Evolutionary conservation across 2,329 filamentous ascomycete species (phyloP), one percentile per base, ranked within the genome.

Genomic region (Cryphonectria nitschkei): DNA sequence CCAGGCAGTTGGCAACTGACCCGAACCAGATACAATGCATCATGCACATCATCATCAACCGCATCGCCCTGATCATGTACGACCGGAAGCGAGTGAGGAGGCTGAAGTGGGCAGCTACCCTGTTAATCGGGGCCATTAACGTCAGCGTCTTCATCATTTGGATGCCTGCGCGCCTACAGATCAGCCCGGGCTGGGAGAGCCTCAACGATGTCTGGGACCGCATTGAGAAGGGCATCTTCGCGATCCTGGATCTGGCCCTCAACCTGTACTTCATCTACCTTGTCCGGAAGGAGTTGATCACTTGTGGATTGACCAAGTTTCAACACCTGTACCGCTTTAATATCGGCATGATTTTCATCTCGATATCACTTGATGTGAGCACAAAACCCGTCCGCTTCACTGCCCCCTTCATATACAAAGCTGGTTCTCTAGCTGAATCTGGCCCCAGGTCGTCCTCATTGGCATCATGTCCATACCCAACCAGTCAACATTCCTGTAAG

Each of bases 11-110:
- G 26, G 5, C 64, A 32, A 54, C 50, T 37, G 4, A 67, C 3
- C 13, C 13, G 9, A 16, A 3, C 43, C 74, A 82, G 75, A 81
- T 84, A 14, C 84, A 86, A 74, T 80, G 84, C 29, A 75, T 86
- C 1, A 82, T 84, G 76, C 84, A 86, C 71, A 86, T 86, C 56
- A 84, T 86, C 74, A 82, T 85, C 73, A 87, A 86, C 74, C 81
- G 85, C 37, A 80, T 86, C 5, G 78, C 80, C 0, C 79, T 86
- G 11, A 80, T 86, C 56, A 79, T 84, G 39, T 80, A 81, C 32
- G 76, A 83, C 72, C 80, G 78, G 3, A 74, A 68, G 0, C 80
- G 79, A 26, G 78, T 80, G 13, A 37, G 72, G 1, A 76, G 73
- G 39, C 75, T 87, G 32, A 86, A 85, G 73, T 80, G 81, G 78